Evolutionary conservation across 2,329 filamentous ascomycete species (phyloP).

Genomic region (Colletotrichum coccodes): DNA sequence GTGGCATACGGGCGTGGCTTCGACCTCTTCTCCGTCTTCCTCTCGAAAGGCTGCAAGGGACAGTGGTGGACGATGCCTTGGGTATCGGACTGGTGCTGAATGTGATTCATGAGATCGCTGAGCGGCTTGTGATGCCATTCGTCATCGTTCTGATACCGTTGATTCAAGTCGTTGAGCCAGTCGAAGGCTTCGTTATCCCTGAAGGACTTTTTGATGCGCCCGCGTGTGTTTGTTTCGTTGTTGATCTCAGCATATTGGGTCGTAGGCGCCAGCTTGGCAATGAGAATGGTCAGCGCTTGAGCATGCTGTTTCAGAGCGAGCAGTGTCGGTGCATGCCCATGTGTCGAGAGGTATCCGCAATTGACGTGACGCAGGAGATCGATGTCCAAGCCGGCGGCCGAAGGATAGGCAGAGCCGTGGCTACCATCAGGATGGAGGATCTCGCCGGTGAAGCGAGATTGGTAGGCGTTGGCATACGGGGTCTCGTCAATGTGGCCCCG

Average conservation of each 20-base stretch:
- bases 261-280: slow-evolving; percentile 57
- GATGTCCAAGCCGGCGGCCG: slow-evolving; percentile 34
- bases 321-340: slow-evolving; percentile 62
- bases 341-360: slow-evolving; percentile 67
- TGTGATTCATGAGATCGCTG: slow-evolving; percentile 55
- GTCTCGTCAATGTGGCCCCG: slow-evolving; percentile 15
- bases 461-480: slow-evolving; percentile 24
- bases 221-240: slow-evolving; percentile 23
- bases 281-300: slow-evolving; percentile 65
- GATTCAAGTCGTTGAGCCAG: slow-evolving; percentile 63
- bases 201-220: slow-evolving; percentile 41
- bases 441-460: slow-evolving; percentile 28
- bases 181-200: slow-evolving; percentile 62
- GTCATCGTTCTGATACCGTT: slow-evolving; percentile 60
- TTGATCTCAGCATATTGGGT: slow-evolving; percentile 43
- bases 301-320: slow-evolving; percentile 68
- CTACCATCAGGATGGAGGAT: background rate
- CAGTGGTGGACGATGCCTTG: slow-evolving; percentile 56
- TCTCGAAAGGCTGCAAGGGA: slow-evolving; percentile 47
- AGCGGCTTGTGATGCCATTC: slow-evolving; percentile 58
- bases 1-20: slow-evolving; percentile 51
- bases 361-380: slow-evolving; percentile 56
- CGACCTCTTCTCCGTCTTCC: slow-evolving; percentile 35
- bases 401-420: background rate
- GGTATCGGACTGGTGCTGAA: slow-evolving; percentile 53